phyloP scores from a whole-genome alignment of 768 basidiomycete genomes.

The Pleurotus eryngii region DNA sequence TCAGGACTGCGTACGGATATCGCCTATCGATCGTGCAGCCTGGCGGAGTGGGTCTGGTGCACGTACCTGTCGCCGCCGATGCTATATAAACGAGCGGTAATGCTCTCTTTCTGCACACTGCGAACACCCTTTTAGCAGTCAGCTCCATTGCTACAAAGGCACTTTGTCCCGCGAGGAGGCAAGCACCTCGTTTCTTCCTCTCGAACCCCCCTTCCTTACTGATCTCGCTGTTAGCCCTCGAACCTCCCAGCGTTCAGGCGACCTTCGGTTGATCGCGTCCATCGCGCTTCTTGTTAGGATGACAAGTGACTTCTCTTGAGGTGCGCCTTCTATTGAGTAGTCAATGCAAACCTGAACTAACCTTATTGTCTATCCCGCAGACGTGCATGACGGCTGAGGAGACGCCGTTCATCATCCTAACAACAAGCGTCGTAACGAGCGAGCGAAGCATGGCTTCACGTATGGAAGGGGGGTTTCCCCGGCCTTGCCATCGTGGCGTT shows the following conservation, averaged over 20 bases:
- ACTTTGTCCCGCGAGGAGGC: neutral
- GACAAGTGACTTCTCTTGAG: constrained; percentile 55
- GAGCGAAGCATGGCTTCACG: constrained; percentile 68
- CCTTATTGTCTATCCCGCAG: constrained; percentile 17
- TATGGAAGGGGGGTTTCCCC: constrained; percentile 48
- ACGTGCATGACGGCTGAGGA: constrained; percentile 25
- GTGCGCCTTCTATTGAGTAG: constrained; percentile 22
- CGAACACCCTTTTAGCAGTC: constrained; percentile 6
- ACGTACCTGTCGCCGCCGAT: neutral
- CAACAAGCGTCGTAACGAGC: constrained; percentile 75
- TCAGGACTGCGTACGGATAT: constrained; percentile 15
- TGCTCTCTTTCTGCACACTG: neutral
- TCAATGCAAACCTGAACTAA: constrained; percentile 1
- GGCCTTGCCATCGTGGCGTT: constrained; percentile 8
- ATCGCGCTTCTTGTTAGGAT: constrained; percentile 73
- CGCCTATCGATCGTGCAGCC: constrained; percentile 21
- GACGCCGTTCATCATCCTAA: constrained; percentile 62
- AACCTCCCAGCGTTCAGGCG: constrained; percentile 51
- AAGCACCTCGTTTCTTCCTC: neutral
- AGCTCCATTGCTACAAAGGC: constrained; percentile 8
- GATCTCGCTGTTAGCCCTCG: constrained; percentile 15
- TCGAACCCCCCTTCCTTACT: neutral
- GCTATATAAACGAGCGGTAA: neutral
- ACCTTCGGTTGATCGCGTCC: constrained; percentile 59
- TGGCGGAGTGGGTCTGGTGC: constrained; percentile 1